Base-by-base conservation (phyloP, 73 alveolate species). In the Tetrahymena elliotti region DNA sequence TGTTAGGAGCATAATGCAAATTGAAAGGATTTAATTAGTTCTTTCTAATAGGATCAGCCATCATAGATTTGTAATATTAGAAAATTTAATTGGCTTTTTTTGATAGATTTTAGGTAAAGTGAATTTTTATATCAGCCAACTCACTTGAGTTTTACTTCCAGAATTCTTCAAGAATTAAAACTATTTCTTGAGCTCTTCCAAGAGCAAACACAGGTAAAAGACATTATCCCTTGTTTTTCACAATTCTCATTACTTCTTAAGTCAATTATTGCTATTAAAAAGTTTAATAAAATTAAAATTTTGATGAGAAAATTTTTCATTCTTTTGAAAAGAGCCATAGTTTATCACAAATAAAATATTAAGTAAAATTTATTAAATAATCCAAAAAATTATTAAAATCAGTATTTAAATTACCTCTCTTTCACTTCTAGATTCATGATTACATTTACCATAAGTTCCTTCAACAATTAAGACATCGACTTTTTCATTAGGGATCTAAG, bases 101-200 rank as follows among this genome's bases (percentile, higher is more conserved):
- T 8, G 99, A 99, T 41, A 99, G 96, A 36, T 99, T 97, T 41
- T 99, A 98, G 2, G 99, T 99, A 95, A 98, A 98, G 93, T 98
- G 98, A 52, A 99, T 99, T 68, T 68, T 68, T 18, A 99, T 99
- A 20, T 98, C 97, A 18, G 97, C 96, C 84, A 95, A 83, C 20
- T 97, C 96, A 83, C 95, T 97, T 27, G 99, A 98, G 95, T 98
- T 96, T 82, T 97, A 95, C 82, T 97, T 96, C 99, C 99, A 99
- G 96, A 97, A 98, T 96, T 99, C 99, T 94, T 99, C 99, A 54
- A 99, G 95, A 24, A 99, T 99, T 52, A 99, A 96, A 20, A 99
- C 96, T 38, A 98, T 83, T 97, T 98, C 99, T 96, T 99, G 99
- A 2, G 99, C 99, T 84, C 99, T 95, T 0, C 99, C 99, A 12